Conservation (phyloP, 2,329 filamentous ascomycete genomes). For the Ophiostoma tasmaniense region DNA sequence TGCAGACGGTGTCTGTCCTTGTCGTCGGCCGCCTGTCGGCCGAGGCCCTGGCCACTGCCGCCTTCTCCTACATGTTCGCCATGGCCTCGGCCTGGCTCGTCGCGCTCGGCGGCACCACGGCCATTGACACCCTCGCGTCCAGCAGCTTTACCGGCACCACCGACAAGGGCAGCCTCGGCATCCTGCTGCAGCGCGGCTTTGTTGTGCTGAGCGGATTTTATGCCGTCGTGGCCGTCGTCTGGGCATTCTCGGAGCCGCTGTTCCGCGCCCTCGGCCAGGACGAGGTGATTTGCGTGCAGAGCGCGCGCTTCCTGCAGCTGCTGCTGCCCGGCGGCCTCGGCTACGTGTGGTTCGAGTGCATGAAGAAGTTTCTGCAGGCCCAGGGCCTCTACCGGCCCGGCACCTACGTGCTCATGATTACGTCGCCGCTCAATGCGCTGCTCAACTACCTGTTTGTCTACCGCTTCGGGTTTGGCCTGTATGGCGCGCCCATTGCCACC, state of each 20-base stretch:
- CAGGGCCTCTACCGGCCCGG: constrained; percentile 82
- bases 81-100: constrained; percentile 85
- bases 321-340: constrained; percentile 75
- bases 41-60: constrained; percentile 70
- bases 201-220: constrained; percentile 67
- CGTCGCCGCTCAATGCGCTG: constrained; percentile 70
- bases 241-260: constrained; percentile 60
- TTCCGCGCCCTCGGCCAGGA: constrained; percentile 71
- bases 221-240: constrained; percentile 60
- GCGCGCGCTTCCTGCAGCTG: constrained; percentile 61
- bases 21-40: constrained; percentile 73
- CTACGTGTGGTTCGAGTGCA: constrained; percentile 78
- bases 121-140: constrained; percentile 75
- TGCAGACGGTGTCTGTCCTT: constrained; percentile 75
- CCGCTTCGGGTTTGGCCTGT: constrained; percentile 58
- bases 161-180: constrained; percentile 68
- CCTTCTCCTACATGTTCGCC: constrained; percentile 90
- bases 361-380: constrained; percentile 83
- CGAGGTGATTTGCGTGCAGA: constrained; percentile 65
- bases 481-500: constrained; percentile 74
- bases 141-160: constrained; percentile 74
- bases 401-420: constrained; percentile 74
- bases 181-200: constrained; percentile 69
- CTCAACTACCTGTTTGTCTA: constrained; percentile 78
- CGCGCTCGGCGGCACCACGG: constrained; percentile 75